A percentile compares a stretch with the other conserved stretches of the same genome.
Conservation (phyloP, 768 basidiomycete genomes). For the Megacollybia marginata region DNA sequence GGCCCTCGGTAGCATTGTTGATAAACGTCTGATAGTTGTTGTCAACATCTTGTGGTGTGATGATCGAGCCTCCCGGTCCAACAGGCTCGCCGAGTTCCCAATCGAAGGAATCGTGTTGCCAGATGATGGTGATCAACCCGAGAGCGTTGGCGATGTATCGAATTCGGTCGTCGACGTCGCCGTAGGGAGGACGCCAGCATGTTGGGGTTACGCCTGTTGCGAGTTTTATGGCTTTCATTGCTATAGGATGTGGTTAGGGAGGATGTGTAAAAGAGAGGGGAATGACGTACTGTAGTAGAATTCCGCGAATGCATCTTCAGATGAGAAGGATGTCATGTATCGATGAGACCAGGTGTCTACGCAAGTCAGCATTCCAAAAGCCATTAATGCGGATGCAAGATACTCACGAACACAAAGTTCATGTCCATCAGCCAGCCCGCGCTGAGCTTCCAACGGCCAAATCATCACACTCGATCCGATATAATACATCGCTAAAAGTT, state of each 20-base stretch:
- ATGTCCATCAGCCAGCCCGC: conserved; percentile 48
- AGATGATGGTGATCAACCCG: conserved; percentile 65
- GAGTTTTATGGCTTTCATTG: conserved; percentile 48
- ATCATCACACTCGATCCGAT: conserved; percentile 53
- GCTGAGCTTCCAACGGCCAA: conserved; percentile 50
- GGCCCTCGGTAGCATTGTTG: conserved; percentile 32
- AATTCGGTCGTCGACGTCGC: conserved; percentile 71
- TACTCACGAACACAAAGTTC: conserved; percentile 55
- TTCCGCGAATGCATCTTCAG: conserved; percentile 67
- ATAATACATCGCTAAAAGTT: conserved; percentile 50
- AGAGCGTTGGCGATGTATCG: conserved; percentile 62
- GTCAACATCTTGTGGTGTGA: conserved; percentile 39
- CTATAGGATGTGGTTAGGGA: background rate
- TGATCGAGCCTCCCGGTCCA: background rate
- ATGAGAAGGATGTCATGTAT: conserved; percentile 54
- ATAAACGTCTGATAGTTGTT: conserved; percentile 50
- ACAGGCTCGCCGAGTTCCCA: conserved; percentile 29
- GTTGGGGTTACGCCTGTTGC: conserved; percentile 49
- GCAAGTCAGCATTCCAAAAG: background rate
- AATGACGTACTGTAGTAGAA: conserved; percentile 57
- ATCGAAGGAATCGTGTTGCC: conserved; percentile 66
- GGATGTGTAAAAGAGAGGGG: background rate
- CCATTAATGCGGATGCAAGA: background rate
- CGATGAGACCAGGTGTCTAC: conserved; percentile 47
- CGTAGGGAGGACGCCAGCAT: conserved; percentile 63